Base-by-base conservation (phyloP, 345 rosid genomes). In the Ceriops decandra region DNA sequence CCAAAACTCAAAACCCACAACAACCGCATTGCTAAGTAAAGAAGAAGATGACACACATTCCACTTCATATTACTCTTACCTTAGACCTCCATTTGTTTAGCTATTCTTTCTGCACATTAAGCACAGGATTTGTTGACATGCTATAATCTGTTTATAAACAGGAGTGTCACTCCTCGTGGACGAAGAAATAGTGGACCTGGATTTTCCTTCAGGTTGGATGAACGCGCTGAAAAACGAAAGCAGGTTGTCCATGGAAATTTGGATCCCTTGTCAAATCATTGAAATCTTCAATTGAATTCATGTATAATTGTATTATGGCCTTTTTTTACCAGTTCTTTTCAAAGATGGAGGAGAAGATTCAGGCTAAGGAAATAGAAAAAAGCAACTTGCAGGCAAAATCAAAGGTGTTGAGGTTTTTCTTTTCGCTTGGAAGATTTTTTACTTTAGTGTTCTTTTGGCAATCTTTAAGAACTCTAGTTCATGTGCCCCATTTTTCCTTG, bases 1-100 rank as follows among this genome's bases (percentile, higher is more conserved):
- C 57, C 72, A 76, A 66, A 81, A 70, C 71, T 72, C 83, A 63
- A 85, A 86, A 77, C 74, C 86, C 2, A 22, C 36, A 33, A 71
- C 79, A 67, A 67, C 74, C 57, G 72, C 83, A 72, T 36, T 67
- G 49, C 64, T 74, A 71, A 72, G 68, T 80, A 88, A 87, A 76
- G 97, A 91, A 65, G 95, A 90, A 47, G 97, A 91, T 19, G 98
- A 91, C 77, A 71, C 86, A 2, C 91, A 72, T 74, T 93, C 98
- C 56, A 85, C 96, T 60, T 91, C 93, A 96, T 93, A 93, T 47
- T 76, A 33, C 32, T 69, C 82, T 74, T 69, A 59, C 53, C 75
- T 73, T 66, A 21, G 58, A 68, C n/a, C 61, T 7, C 7, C 66
- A 31, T 57, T 60, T 16, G 7, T 63, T 62, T 22, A 3, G 59